Base-by-base conservation (phyloP, 2,329 filamentous ascomycete species). In the Penicillium sp. region DNA sequence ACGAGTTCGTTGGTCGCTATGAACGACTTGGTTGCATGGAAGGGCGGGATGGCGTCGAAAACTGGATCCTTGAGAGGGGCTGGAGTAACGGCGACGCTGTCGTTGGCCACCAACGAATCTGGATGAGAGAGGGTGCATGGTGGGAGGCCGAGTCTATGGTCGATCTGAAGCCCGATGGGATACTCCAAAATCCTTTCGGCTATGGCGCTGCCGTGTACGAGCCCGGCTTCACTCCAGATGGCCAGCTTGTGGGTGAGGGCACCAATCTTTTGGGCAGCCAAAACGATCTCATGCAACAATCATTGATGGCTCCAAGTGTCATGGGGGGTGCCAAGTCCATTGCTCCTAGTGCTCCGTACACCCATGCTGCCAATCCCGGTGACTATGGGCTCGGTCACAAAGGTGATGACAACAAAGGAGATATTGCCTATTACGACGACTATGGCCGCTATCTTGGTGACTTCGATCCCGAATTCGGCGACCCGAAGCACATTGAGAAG, bases 61-160 rank as follows among this genome's bases (percentile, higher is more conserved):
- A 81, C 62, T 98, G 92, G 89, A 80, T 95, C 50, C 79, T 97
- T 43, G 91, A 97, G 71, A 84, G 93, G 50, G 93, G 93, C 1
- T 98, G 93, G 93, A 96, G 89, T 73, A 98, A 98, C 60, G 93
- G 93, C 33, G 93, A 97, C 72, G 90, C 97, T 1, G 83, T 95
- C 4, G 78, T 97, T 28, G 93, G 93, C 47, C 85, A 84, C 50
- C 90, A 97, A 69, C 87, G 93, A 28, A 84, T 98, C 37, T 98
- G 93, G 93, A 91, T 97, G 76, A 83, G 92, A 43, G 93, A 98
- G 71, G 80, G 77, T 49, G 88, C 91, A 2, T 98, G 93, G 92
- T 97, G 92, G 92, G 92, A 97, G 71, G 92, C 91, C 4, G 93
- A 98, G 73, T 88, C 82, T 53, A 95, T 96, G 87, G 83, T 97